Evolutionary conservation across 768 basidiomycete genomes (phyloP).

Genomic region (Cubamyces lactineus): DNA sequence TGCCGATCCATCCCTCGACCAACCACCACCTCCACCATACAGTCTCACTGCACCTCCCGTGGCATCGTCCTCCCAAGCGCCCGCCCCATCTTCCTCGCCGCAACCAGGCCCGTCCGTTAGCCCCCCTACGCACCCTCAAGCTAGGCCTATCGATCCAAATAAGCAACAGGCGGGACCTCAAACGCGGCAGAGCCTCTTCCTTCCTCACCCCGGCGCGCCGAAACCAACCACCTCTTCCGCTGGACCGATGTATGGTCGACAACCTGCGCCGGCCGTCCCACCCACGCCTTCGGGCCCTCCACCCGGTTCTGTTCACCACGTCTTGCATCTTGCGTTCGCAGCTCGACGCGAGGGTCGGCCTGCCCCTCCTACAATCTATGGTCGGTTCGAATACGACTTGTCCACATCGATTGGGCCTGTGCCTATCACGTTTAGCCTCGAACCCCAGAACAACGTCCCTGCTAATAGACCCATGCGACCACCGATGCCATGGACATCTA

Average conservation of each 20-base stretch:
- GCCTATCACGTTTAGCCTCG: slow-evolving; percentile 60
- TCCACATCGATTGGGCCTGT: slow-evolving; percentile 55
- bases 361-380: slow-evolving; percentile 62
- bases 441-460: slow-evolving; percentile 46
- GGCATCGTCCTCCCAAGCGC: slow-evolving; percentile 21
- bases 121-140: slow-evolving; percentile 24
- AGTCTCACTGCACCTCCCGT: slow-evolving; percentile 13
- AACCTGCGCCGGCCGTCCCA: slow-evolving; percentile 16
- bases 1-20: slow-evolving; percentile 30
- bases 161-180: slow-evolving; percentile 34
- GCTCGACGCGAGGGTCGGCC: slow-evolving; percentile 33
- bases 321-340: slow-evolving; percentile 29
- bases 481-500: slow-evolving; percentile 11
- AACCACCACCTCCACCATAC: slow-evolving; percentile 38
- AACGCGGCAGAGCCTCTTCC: slow-evolving; percentile 47
- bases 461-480: slow-evolving; percentile 29
- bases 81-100: slow-evolving; percentile 26
- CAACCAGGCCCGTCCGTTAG: slow-evolving; percentile 21
- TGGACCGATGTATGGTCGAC: slow-evolving; percentile 65
- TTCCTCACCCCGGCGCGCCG: slow-evolving; percentile 59
- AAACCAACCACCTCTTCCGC: slow-evolving; percentile 44
- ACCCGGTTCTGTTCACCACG: slow-evolving; percentile 32
- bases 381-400: slow-evolving; percentile 56
- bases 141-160: slow-evolving; percentile 18
- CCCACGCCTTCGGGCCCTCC: slow-evolving; percentile 28